A percentile compares a stretch with the other conserved stretches of the same genome.
Conservation (phyloP, 2,329 filamentous ascomycete species). For the Rutstroemia sydowiana region DNA sequence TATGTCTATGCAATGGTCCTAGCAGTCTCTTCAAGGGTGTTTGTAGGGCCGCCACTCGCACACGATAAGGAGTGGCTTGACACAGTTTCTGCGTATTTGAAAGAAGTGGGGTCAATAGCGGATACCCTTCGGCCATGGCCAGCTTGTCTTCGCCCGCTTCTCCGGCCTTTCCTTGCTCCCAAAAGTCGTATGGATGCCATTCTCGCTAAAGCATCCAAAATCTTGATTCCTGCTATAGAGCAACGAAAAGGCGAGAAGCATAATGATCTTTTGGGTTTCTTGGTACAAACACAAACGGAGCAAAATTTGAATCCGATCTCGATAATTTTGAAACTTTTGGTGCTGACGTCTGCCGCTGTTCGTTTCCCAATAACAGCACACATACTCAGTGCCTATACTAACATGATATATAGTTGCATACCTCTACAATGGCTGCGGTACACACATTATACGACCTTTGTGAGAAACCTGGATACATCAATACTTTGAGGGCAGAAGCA, state of each 20-base stretch:
- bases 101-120: not conserved
- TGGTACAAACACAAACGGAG: not conserved
- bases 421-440: conserved; percentile 36
- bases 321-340: not conserved
- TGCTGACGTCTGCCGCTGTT: not conserved
- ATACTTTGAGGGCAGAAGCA: conserved; percentile 22
- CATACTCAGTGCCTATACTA: not conserved
- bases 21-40: conserved; percentile 13
- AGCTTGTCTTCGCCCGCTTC: not conserved
- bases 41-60: conserved; percentile 22
- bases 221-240: conserved; percentile 1
- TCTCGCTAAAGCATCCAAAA: not conserved
- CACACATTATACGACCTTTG: conserved; percentile 47
- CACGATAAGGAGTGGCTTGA: conserved; percentile 22
- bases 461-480: conserved; percentile 38
- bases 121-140: not conserved
- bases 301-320: not conserved
- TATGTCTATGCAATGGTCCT: not conserved
- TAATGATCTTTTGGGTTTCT: conserved; percentile 1
- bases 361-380: not conserved
- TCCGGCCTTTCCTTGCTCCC: not conserved
- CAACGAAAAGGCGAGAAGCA: not conserved
- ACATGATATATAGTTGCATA: conserved; percentile 20
- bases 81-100: not conserved
- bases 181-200: conserved; percentile 4